Percentiles rank a stretch among this genome's conserved stretches.
These are phyloP conservation scores for Cyberlindnera euphorbiae DNA, from an alignment of 805 yeast genomes.

Conservation along the genomic window DNA sequence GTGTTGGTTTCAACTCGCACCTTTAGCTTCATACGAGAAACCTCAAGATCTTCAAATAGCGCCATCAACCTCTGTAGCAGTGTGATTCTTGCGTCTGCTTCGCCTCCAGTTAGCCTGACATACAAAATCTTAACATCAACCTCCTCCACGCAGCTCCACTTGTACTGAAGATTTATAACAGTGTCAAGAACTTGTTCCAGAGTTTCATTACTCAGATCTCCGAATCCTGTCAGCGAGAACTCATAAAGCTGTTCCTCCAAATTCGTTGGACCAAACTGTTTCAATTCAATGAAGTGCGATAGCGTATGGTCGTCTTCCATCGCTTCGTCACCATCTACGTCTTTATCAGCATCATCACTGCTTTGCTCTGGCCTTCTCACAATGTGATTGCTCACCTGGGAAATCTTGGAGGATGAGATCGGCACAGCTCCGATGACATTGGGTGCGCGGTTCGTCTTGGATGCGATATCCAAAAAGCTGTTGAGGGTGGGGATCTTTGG, in stretches of 20 bases:
- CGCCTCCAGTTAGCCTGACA: constrained; percentile 25
- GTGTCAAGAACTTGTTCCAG: constrained; percentile 32
- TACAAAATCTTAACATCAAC: constrained; percentile 33
- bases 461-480: not conserved
- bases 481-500: constrained; percentile 4
- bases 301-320: constrained; percentile 10
- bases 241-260: constrained; percentile 32
- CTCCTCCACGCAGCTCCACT: constrained; percentile 34
- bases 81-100: not conserved
- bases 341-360: not conserved
- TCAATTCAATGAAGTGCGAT: constrained; percentile 22
- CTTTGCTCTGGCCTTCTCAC: not conserved
- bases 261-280: constrained; percentile 26
- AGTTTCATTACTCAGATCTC: constrained; percentile 26
- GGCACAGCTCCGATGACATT: constrained; percentile 21
- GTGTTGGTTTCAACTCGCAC: constrained; percentile 12
- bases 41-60: constrained; percentile 2
- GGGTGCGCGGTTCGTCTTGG: constrained; percentile 2
- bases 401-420: constrained; percentile 8
- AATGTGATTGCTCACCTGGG: constrained; percentile 2
- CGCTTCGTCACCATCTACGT: constrained; percentile 1
- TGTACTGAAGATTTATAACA: constrained; percentile 16
- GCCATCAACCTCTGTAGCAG: constrained; percentile 1
- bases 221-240: constrained; percentile 32
- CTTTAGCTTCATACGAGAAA: constrained; percentile 2